phyloP scores from a whole-genome alignment of 257 asterid species.

The Lantana camara region DNA sequence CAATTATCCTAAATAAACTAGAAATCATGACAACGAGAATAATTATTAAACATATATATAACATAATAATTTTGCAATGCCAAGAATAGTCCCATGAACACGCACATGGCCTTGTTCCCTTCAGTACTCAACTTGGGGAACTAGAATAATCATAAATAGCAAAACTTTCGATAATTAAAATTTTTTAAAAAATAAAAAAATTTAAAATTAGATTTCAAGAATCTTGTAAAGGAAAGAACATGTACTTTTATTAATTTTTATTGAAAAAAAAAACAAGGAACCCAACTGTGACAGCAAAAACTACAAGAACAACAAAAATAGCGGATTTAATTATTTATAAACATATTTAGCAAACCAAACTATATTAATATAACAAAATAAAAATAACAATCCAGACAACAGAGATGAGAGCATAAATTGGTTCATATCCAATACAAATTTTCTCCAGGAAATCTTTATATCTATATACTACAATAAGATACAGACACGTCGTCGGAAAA shows the following conservation, averaged over 20 bases:
- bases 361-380: conserved; percentile 26
- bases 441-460: conserved; percentile 32
- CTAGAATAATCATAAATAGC: conserved; percentile 33
- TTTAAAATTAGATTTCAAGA: conserved; percentile 41
- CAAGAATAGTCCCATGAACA: conserved; percentile 47
- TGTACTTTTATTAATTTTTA: background rate
- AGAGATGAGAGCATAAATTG: conserved; percentile 45
- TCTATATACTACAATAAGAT: conserved; percentile 41
- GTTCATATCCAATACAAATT: conserved; percentile 62
- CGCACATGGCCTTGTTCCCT: conserved; percentile 81
- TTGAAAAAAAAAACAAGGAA: conserved; percentile 29
- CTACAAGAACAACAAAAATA: conserved; percentile 30
- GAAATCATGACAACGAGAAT: background rate
- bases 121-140: conserved; percentile 34
- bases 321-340: conserved; percentile 19
- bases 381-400: conserved; percentile 50
- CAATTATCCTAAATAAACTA: conserved; percentile 24
- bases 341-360: conserved; percentile 39
- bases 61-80: conserved; percentile 23
- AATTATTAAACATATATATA: conserved; percentile 1
- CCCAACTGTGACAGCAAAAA: conserved; percentile 48
- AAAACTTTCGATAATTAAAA: conserved; percentile 12
- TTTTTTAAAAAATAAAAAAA: no score
- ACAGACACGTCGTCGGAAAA: conserved; percentile 39
- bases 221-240: conserved; percentile 26